Evolutionary conservation across 179 eudicot species (phyloP).

Genomic region (Patellifolia procumbens): DNA sequence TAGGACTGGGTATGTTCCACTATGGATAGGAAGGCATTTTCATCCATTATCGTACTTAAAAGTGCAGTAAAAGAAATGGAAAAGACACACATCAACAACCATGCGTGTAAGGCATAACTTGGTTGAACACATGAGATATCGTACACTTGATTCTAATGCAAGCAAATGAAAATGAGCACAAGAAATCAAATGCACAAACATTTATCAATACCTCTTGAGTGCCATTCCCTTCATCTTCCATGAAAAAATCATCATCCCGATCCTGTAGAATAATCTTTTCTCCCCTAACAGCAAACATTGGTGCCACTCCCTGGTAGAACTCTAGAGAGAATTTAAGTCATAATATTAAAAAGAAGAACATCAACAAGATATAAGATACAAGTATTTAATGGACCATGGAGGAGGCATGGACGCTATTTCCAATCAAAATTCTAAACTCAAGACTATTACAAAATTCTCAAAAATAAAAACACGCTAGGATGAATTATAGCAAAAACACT

Average conservation of each 20-base stretch:
- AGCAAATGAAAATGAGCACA: not conserved
- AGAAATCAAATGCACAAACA: not conserved
- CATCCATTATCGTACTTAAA: not conserved
- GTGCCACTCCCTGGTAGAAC: conserved; percentile 57
- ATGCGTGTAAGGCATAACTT: not conserved
- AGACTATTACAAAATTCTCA: not conserved
- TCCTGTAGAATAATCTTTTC: conserved; percentile 55
- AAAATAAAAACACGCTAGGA: not conserved
- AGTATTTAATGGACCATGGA: not conserved
- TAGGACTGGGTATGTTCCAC: not conserved
- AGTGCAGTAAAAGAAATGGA: not conserved
- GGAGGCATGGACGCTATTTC: not conserved
- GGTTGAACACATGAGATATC: not conserved
- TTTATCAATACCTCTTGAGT: conserved; percentile 49
- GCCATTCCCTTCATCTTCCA: conserved; percentile 51
- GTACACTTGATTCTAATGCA: not conserved
- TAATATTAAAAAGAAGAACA: not conserved
- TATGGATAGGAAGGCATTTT: not conserved
- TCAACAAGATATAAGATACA: not conserved
- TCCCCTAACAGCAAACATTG: conserved; percentile 67
- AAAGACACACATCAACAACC: not conserved
- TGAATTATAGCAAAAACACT: not conserved
- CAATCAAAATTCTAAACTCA: not conserved
- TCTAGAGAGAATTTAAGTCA: conserved; percentile 43
- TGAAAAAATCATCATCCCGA: conserved; percentile 56